phyloP scores from a whole-genome alignment of 176 grass and related monocot species.

The Cenchrus americanus region DNA sequence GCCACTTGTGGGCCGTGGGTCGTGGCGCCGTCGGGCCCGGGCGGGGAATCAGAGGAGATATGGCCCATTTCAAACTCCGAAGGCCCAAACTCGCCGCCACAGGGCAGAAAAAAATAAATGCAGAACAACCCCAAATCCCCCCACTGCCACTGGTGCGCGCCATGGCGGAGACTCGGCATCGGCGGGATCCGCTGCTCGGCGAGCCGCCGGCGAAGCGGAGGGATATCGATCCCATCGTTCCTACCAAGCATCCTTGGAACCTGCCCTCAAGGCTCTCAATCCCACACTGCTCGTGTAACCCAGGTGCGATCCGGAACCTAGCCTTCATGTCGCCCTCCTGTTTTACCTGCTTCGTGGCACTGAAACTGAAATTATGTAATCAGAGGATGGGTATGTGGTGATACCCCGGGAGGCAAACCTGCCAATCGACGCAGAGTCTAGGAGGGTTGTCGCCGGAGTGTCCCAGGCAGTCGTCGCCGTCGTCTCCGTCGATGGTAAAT shows the following conservation, averaged over 20 bases:
- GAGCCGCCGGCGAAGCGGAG: background rate
- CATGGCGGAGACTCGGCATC: background rate
- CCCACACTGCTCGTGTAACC: background rate
- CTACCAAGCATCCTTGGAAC: conserved; percentile 4
- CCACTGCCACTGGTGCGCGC: background rate
- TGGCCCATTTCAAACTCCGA: too few species aligned
- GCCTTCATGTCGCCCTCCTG: background rate
- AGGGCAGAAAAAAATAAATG: too few species aligned
- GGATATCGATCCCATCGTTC: conserved; percentile 4
- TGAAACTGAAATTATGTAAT: background rate
- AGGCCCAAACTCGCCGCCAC: too few species aligned
- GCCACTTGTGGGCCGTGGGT: too few species aligned
- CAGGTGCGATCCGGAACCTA: background rate
- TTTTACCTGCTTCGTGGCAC: background rate
- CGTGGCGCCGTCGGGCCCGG: too few species aligned
- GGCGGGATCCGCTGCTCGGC: background rate
- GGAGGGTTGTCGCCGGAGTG: background rate
- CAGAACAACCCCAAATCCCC: background rate
- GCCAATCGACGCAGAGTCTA: background rate
- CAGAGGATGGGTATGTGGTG: background rate
- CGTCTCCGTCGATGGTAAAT: background rate
- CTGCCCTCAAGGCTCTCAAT: background rate
- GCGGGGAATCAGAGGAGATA: too few species aligned
- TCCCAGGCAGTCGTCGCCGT: background rate
- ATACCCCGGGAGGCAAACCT: conserved; percentile 31